Evolutionary conservation across 2,329 filamentous ascomycete genomes (phyloP).

Genomic region (Basipetospora sp.): DNA sequence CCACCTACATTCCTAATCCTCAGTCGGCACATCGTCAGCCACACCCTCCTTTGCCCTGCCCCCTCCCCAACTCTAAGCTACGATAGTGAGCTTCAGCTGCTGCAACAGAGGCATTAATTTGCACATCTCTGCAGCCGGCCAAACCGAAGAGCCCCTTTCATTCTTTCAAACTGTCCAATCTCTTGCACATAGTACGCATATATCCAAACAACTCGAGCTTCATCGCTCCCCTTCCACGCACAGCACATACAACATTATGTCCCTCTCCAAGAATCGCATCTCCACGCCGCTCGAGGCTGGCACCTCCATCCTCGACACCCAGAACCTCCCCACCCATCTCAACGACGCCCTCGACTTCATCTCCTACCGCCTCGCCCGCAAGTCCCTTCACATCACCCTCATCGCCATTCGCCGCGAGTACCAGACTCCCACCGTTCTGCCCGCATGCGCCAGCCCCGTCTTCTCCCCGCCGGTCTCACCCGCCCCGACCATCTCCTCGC

Average conservation of each 20-base stretch:
- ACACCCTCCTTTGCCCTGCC: too few species aligned
- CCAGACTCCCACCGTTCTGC: conserved; percentile 30
- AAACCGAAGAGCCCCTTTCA: too few species aligned
- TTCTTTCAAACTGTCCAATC: background rate
- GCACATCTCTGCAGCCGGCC: background rate
- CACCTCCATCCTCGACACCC: conserved; percentile 40
- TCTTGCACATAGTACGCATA: background rate
- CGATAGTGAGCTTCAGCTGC: background rate
- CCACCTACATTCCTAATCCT: too few species aligned
- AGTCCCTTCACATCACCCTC: conserved; percentile 41
- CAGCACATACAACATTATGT: conserved; percentile 17
- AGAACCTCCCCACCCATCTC: conserved; percentile 41
- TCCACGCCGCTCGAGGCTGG: conserved; percentile 51
- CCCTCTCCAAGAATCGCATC: conserved; percentile 38
- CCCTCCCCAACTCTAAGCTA: background rate
- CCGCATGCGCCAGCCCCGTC: conserved; percentile 11
- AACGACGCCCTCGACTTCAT: conserved; percentile 42
- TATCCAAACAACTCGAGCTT: background rate
- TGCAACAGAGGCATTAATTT: conserved; percentile 6
- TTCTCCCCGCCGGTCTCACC: conserved; percentile 8
- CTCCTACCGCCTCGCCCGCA: conserved; percentile 39
- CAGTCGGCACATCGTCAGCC: background rate
- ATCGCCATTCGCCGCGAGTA: conserved; percentile 42
- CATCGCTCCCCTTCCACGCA: background rate
- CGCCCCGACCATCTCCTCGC: background rate